Conservation (phyloP, 805 yeast genomes). For the Candida ulmi region DNA sequence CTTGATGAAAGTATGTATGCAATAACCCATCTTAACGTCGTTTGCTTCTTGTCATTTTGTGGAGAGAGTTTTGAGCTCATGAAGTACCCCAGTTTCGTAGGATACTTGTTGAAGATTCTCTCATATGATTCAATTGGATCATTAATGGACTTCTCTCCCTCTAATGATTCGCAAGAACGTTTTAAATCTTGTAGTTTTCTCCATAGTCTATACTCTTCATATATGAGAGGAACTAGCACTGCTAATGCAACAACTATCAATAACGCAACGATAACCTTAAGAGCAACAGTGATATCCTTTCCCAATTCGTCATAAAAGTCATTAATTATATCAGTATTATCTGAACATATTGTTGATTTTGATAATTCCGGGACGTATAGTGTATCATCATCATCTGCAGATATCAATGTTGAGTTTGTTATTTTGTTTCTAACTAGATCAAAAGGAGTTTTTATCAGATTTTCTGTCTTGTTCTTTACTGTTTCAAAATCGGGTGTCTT, state of each 20-base stretch:
- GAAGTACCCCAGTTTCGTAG: constrained; percentile 16
- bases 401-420: constrained; percentile 23
- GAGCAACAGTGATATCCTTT: constrained; percentile 27
- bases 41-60: constrained; percentile 6
- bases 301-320: constrained; percentile 30
- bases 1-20: constrained; percentile 46
- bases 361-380: neutral
- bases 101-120: constrained; percentile 17
- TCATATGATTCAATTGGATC: constrained; percentile 21
- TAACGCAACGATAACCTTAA: constrained; percentile 34
- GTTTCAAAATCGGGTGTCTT: constrained; percentile 62
- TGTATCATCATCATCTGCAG: constrained; percentile 6
- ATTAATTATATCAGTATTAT: constrained; percentile 32
- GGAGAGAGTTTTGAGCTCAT: constrained; percentile 4
- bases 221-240: constrained; percentile 37
- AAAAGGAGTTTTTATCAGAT: constrained; percentile 56
- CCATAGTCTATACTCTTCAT: constrained; percentile 46
- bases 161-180: constrained; percentile 4
- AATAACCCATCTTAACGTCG: constrained; percentile 30
- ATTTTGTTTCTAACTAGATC: constrained; percentile 37
- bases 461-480: constrained; percentile 54
- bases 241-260: constrained; percentile 36
- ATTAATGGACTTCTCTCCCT: neutral
- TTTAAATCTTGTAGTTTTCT: constrained; percentile 32
- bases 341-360: constrained; percentile 28